Evolutionary conservation across 331 rosid genomes (phyloP).

Genomic region (Acacia pycnantha): DNA sequence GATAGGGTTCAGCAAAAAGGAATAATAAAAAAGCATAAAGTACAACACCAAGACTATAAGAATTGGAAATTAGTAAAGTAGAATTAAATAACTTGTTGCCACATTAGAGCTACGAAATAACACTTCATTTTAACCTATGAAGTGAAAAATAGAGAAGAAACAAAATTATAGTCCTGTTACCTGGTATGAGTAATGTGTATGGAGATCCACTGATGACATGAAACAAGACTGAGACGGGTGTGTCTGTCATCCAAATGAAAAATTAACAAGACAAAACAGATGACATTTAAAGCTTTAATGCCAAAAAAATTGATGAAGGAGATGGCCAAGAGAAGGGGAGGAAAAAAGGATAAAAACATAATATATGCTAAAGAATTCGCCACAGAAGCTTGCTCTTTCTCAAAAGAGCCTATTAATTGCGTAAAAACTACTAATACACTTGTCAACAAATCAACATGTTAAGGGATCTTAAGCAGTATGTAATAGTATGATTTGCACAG

Average conservation of each 20-base stretch:
- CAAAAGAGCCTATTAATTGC: background rate
- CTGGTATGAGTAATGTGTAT: constrained; percentile 99
- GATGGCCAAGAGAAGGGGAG: background rate
- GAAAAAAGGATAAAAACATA: constrained; percentile 4
- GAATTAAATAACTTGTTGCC: background rate
- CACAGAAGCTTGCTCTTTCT: constrained; percentile 8
- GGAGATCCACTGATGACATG: constrained; percentile 98
- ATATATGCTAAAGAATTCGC: background rate
- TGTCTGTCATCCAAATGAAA: constrained; percentile 58
- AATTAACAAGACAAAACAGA: constrained; percentile 16
- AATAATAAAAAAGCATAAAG: background rate
- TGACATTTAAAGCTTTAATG: constrained; percentile 10
- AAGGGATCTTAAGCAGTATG: constrained; percentile 21
- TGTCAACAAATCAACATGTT: constrained; percentile 6
- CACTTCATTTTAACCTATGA: background rate
- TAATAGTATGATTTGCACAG: background rate
- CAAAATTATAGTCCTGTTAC: constrained; percentile 39
- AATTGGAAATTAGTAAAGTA: background rate
- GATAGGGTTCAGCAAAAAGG: background rate
- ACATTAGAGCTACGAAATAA: background rate
- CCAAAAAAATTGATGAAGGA: background rate
- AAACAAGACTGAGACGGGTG: constrained; percentile 99
- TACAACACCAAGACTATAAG: background rate
- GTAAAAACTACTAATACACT: constrained; percentile 2
- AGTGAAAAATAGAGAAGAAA: constrained; percentile 12